Evolutionary conservation across 106 monocot genomes (phyloP), one percentile per base, ranked within the genome.

Genomic region (Dendrobium nobile): DNA sequence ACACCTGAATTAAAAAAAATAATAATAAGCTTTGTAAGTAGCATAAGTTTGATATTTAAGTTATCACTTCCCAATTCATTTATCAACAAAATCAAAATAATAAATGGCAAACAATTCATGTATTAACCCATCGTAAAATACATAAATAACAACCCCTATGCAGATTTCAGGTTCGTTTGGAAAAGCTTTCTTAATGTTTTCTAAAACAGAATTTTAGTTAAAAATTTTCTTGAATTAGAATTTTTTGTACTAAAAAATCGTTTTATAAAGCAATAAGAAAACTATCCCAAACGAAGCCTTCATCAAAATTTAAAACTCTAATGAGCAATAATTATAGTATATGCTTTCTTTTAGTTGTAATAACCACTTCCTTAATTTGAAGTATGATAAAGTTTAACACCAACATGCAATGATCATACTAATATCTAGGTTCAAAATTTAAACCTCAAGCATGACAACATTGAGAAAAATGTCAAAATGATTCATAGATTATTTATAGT

Each of bases 1-100:
- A 98, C 7, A 98, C 97, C 97, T 98, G 78, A 61, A 76, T 10
- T 40, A 24, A 77, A 77, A 54, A 77, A 1, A 28, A 41, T 17
- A 85, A 44, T 16, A 51, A 41, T 28, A 8, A 42, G 16, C 27
- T 72, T 24, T 24, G 22, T 7, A 64, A 24, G 6, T 9, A 24
- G 5, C 64, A 64, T 26, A 7, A 9, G 64, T 64, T 64, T 64
- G 8, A 26, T 26, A 22, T 64, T 64, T 64, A 24, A 26, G 24
- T 15, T 64, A 7, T 58, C 58, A 58, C 16, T 20, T 3, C n/a
- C 18, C 20, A 58, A 58, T 58, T 58, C 58, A 58, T 58, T 5
- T 17, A 19, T 17, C 19, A 7, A 64, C 9, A 22, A 22, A 7
- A 64, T 5, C 24, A 64, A 1, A 64, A 64, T 64, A 22, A 64